Evolutionary conservation across 768 basidiomycete genomes (phyloP), one percentile per base, ranked within the genome.

Genomic region (Suillus placidus): DNA sequence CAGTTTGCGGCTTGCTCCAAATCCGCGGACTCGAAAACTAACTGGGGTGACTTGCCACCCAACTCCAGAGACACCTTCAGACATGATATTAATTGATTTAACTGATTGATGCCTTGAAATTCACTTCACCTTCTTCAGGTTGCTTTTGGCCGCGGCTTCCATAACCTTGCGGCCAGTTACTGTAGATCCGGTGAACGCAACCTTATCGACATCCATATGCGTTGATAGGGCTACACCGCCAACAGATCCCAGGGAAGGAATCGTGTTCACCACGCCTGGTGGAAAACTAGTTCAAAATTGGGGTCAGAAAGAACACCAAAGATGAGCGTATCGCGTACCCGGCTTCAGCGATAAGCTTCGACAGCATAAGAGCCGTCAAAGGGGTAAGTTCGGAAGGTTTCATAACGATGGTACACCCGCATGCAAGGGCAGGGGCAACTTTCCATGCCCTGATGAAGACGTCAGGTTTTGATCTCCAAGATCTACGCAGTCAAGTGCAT

Each of bases 161-260:
- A 95, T 90, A 73, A 99, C 88, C 73, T 90, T 92, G 30, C 95
- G 86, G 30, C 97, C 97, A 6, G 94, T 96, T 63, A 86, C 73
- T 16, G 95, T 96, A 42, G 92, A 94, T 55, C 97, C 97, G 10
- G 97, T 98, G 78, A 98, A 97, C 2, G 96, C 95, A 67, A 98
- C 85, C 78, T 97, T 97, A 81, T 97, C 94, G 56, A 99, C 90
- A 69, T 91, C 92, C 63, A 76, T 84, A 77, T 99, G 97, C 13
- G 85, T 77, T 6, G 95, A 80, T 66, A 99, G 83, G 3, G 94
- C 93, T 9, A 92, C 91, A 35, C 96, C 96, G 62, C 94, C 94
- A 45, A 93, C 84, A 57, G 83, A 68, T 35, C 96, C 96, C 47
- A 90, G 80, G 30, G 95, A 95, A 5, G 93, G 90, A 5, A 97